These are phyloP conservation scores for Tetrahymena thermophila DNA, from an alignment of 73 alveolate genomes.

Conservation along the genomic window DNA sequence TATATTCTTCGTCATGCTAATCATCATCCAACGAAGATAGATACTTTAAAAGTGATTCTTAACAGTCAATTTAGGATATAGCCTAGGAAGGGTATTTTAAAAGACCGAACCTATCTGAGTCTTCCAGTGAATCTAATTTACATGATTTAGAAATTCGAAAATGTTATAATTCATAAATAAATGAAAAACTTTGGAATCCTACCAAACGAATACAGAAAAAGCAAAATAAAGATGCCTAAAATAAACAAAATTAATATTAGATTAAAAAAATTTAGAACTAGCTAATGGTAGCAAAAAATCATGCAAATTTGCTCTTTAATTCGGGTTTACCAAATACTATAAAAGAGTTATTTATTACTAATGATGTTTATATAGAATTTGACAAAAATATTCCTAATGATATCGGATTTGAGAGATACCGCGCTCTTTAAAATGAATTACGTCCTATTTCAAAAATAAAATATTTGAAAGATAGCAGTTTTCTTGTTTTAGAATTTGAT, in stretches of 20 bases:
- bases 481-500: background rate
- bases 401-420: background rate
- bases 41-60: background rate
- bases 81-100: background rate
- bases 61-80: background rate
- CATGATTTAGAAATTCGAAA: background rate
- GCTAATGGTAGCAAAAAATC: background rate
- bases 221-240: background rate
- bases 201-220: background rate
- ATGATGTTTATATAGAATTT: background rate
- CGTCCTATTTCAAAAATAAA: background rate
- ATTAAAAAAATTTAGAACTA: background rate
- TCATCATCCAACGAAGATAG: background rate
- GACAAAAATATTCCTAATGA: background rate
- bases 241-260: background rate
- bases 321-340: background rate
- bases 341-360: background rate
- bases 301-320: background rate
- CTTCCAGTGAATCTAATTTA: background rate
- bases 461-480: background rate
- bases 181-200: background rate
- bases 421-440: background rate
- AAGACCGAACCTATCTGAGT: background rate
- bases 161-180: background rate
- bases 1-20: background rate